These are phyloP conservation scores for Tylopilus sp. DNA, from an alignment of 768 basidiomycete species.

Conservation along the genomic window DNA sequence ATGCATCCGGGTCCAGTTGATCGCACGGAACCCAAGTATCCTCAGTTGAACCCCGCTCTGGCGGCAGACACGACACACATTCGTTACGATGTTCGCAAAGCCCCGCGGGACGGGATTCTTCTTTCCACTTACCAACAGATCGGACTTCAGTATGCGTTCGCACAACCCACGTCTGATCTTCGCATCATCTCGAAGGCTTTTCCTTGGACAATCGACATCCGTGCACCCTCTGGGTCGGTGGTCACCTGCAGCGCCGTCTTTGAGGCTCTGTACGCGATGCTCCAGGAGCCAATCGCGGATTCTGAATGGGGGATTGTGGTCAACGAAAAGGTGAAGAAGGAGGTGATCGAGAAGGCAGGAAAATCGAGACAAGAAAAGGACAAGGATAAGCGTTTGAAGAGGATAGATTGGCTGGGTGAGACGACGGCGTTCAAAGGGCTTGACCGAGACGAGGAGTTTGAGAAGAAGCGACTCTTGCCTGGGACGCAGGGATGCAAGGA, in stretches of 20 bases:
- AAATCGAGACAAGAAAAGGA: conserved; percentile 44
- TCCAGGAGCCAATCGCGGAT: conserved; percentile 56
- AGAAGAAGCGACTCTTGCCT: conserved; percentile 48
- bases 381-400: conserved; percentile 38
- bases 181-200: conserved; percentile 59
- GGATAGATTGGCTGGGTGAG: conserved; percentile 66
- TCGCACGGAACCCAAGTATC: conserved; percentile 38
- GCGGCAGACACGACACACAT: conserved; percentile 49
- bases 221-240: conserved; percentile 25
- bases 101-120: conserved; percentile 41
- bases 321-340: conserved; percentile 40
- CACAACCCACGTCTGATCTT: conserved; percentile 32
- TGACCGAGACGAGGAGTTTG: conserved; percentile 56
- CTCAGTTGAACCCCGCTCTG: conserved; percentile 51
- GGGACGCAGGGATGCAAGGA: conserved; percentile 40
- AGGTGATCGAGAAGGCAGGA: conserved; percentile 47
- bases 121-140: conserved; percentile 41
- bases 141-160: conserved; percentile 37
- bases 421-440: conserved; percentile 58
- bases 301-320: conserved; percentile 66
- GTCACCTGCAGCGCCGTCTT: conserved; percentile 54
- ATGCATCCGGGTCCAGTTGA: conserved; percentile 12
- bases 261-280: conserved; percentile 44
- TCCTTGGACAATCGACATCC: conserved; percentile 64
- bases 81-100: conserved; percentile 47